Conservation (phyloP, 768 basidiomycete species). For the Leccinellum luteum region DNA sequence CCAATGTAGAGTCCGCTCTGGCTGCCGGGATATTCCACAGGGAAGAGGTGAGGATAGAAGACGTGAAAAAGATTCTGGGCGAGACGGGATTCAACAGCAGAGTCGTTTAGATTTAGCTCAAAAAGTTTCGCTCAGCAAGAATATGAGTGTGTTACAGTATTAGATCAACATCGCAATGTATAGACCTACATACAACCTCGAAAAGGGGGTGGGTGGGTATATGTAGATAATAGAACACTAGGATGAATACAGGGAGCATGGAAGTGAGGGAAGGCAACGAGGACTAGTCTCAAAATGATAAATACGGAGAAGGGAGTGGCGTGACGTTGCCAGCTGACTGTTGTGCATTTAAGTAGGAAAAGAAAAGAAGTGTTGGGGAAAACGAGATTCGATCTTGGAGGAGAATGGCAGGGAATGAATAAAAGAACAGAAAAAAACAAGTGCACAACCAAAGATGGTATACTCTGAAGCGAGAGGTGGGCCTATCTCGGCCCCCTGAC, state of each 20-base stretch:
- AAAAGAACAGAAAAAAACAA: neutral
- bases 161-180: conserved; percentile 26
- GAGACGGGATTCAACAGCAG: conserved; percentile 51
- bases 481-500: conserved; percentile 55
- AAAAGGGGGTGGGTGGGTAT: conserved; percentile 27
- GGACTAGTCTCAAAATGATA: conserved; percentile 10
- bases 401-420: conserved; percentile 5
- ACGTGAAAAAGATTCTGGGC: conserved; percentile 66
- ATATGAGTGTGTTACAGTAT: conserved; percentile 29
- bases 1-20: conserved; percentile 84
- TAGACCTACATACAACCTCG: conserved; percentile 36
- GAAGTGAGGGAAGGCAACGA: neutral
- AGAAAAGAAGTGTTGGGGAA: neutral
- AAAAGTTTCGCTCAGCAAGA: neutral
- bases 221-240: conserved; percentile 31
- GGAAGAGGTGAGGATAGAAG: conserved; percentile 76
- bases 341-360: neutral
- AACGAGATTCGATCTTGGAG: conserved; percentile 4
- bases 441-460: conserved; percentile 2
- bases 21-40: conserved; percentile 98
- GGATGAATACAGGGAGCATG: conserved; percentile 32
- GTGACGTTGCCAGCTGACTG: conserved; percentile 2
- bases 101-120: conserved; percentile 10
- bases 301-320: conserved; percentile 1
- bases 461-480: conserved; percentile 3